Evolutionary conservation across 192 early-diverging fungal species (phyloP).

Genomic region (Spizellomyces punctatus): DNA sequence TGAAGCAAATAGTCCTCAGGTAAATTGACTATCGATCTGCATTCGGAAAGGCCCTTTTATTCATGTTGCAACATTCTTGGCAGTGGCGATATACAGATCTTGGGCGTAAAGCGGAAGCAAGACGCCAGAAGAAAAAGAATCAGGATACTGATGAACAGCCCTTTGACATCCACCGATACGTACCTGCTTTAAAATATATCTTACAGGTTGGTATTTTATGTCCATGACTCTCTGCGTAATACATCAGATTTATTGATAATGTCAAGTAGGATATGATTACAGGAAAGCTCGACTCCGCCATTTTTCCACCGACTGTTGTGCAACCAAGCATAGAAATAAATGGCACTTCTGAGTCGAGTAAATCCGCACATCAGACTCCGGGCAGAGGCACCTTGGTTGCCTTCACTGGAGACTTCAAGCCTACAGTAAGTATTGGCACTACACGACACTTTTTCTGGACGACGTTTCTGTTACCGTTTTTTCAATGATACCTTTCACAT

Average conservation of each 20-base stretch:
- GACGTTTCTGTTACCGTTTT: no score
- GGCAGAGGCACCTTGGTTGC: no score
- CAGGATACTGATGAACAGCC: conserved; percentile 28
- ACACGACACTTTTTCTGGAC: no score
- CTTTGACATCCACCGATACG: conserved; percentile 69
- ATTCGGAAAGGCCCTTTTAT: no score
- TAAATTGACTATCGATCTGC: no score
- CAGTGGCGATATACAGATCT: conserved; percentile 34
- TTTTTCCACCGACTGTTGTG: conserved; percentile 14
- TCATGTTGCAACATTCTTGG: background rate
- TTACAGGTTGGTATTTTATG: conserved; percentile 38
- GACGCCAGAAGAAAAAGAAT: conserved; percentile 37
- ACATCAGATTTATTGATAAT: no score
- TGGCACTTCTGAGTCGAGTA: no score
- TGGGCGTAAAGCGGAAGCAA: conserved; percentile 16
- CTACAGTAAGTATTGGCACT: no score
- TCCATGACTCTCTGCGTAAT: background rate
- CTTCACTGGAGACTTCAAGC: no score
- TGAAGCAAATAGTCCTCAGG: conserved; percentile 7
- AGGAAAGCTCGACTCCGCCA: conserved; percentile 10
- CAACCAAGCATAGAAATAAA: no score
- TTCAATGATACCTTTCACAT: no score
- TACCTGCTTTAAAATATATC: conserved; percentile 62
- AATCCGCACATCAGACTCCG: no score
- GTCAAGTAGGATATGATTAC: conserved; percentile 11